Conservation (phyloP, 208 protist species). For the Acanthamoeba castellanii region DNA sequence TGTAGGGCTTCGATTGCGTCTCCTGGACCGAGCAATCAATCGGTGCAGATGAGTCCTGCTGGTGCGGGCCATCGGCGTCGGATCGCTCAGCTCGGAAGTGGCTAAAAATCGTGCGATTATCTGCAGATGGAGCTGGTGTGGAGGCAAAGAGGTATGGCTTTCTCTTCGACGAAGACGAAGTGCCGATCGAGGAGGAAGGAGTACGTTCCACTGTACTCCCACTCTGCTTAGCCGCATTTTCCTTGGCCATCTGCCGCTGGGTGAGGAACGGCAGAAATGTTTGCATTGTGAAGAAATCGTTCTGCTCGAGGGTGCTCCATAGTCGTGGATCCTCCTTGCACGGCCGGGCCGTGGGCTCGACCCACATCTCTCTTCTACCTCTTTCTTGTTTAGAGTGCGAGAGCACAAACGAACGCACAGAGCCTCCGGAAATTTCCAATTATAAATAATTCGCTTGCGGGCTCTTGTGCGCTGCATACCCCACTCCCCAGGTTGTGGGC, state of each 20-base stretch:
- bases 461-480: no score
- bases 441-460: no score
- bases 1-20: constrained; percentile 4
- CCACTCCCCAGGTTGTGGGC: no score
- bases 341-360: constrained; percentile 23
- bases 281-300: constrained; percentile 50
- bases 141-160: neutral
- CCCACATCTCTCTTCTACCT: neutral
- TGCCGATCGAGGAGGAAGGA: neutral
- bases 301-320: constrained; percentile 19
- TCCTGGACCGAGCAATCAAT: constrained; percentile 19
- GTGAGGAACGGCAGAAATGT: constrained; percentile 46
- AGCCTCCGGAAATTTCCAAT: no score
- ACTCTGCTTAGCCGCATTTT: constrained; percentile 4
- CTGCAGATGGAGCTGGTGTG: neutral
- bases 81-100: neutral
- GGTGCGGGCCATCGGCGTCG: neutral
- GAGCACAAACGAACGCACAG: no score
- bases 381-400: neutral
- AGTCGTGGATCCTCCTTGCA: constrained; percentile 48
- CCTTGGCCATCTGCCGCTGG: constrained; percentile 25
- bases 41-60: neutral
- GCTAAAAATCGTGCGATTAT: neutral
- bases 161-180: neutral
- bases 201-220: neutral